Percentiles rank a stretch among this genome's conserved stretches.
These are phyloP conservation scores for Collybiopsis confluens DNA, from an alignment of 768 basidiomycete genomes.

Conservation along the genomic window DNA sequence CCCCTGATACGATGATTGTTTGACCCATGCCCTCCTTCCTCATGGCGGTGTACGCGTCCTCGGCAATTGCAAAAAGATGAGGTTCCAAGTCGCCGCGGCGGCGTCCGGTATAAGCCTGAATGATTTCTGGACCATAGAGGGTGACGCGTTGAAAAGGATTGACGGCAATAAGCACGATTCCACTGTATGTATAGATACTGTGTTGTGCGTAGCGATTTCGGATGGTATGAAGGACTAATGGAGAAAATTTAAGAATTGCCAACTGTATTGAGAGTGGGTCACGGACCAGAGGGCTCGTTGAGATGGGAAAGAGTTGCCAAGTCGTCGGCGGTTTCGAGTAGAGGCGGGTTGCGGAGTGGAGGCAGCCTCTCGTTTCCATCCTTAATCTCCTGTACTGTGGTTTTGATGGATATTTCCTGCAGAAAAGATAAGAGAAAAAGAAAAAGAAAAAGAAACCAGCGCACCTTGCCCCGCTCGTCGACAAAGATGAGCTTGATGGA, in stretches of 20 bases:
- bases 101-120: constrained; percentile 92
- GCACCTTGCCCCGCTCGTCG: constrained; percentile 91
- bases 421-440: constrained; percentile 8
- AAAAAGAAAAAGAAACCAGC: constrained; percentile 14
- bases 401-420: constrained; percentile 77
- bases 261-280: background rate
- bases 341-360: constrained; percentile 92
- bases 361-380: constrained; percentile 79
- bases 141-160: constrained; percentile 98
- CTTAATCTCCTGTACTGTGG: constrained; percentile 76
- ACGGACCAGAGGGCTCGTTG: constrained; percentile 92
- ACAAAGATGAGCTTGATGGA: constrained; percentile 78
- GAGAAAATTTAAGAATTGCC: constrained; percentile 1
- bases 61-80: constrained; percentile 97
- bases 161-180: constrained; percentile 97
- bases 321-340: constrained; percentile 96
- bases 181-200: constrained; percentile 98
- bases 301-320: constrained; percentile 96
- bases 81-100: constrained; percentile 94
- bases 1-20: constrained; percentile 98
- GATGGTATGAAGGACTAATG: constrained; percentile 89
- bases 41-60: constrained; percentile 99
- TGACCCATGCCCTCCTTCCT: constrained; percentile 90
- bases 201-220: constrained; percentile 95
- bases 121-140: constrained; percentile 94